A percentile compares a stretch with the other conserved stretches of the same genome.
Evolutionary conservation across 1,139 yeast genomes (phyloP).

Genomic region (Diutina sp.): DNA sequence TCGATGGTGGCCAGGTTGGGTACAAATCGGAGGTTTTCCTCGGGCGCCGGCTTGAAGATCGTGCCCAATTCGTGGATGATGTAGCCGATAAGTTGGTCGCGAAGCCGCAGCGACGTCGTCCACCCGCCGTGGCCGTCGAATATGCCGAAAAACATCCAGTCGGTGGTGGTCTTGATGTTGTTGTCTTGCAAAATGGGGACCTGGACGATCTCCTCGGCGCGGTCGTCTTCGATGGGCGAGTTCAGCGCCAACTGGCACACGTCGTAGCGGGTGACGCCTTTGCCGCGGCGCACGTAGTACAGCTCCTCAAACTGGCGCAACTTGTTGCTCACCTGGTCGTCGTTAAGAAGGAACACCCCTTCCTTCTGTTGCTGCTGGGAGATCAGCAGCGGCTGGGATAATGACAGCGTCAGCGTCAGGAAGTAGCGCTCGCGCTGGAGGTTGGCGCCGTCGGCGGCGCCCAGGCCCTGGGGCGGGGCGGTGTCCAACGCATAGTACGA

Average conservation of each 20-base stretch:
- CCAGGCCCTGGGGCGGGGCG: constrained; percentile 14
- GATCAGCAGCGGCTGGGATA: constrained; percentile 18
- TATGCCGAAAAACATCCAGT: constrained; percentile 92
- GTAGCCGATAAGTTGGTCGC: constrained; percentile 64
- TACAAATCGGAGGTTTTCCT: constrained; percentile 24
- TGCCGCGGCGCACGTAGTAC: constrained; percentile 66
- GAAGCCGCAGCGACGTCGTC: constrained; percentile 75
- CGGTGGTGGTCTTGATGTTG: constrained; percentile 46
- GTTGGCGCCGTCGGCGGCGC: not conserved
- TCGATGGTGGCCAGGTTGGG: constrained; percentile 64
- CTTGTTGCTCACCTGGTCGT: constrained; percentile 60
- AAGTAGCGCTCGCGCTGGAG: constrained; percentile 11
- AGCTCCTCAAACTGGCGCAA: constrained; percentile 73
- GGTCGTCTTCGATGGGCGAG: constrained; percentile 89
- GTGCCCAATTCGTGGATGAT: constrained; percentile 71
- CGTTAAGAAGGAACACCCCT: constrained; percentile 40
- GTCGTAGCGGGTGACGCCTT: constrained; percentile 89
- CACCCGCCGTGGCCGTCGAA: constrained; percentile 98
- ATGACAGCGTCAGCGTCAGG: constrained; percentile 27
- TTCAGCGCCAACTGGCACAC: constrained; percentile 84
- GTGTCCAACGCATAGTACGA: constrained; percentile 32
- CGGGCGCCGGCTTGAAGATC: constrained; percentile 44
- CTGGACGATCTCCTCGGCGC: constrained; percentile 76
- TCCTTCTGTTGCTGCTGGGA: constrained; percentile 14
- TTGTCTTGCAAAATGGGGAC: constrained; percentile 55